Base-by-base conservation (phyloP, 2,329 filamentous ascomycete genomes). In the Orbilia oligospora region DNA sequence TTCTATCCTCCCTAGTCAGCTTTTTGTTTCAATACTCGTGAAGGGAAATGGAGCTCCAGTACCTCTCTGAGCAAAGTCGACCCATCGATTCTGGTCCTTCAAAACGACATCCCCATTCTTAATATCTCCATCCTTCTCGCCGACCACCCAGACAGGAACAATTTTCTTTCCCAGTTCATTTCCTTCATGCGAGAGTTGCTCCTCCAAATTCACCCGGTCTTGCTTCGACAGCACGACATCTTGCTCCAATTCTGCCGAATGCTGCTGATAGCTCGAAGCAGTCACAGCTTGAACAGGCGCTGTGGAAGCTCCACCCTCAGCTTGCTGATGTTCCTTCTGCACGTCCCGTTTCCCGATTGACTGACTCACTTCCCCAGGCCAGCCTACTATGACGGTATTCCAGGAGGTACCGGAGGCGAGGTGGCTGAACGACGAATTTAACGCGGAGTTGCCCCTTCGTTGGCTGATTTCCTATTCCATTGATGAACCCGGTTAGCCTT, bases 311-410 rank as follows among this genome's bases (percentile, higher is more conserved):
- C 61, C 44, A 12, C 70, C 81, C 73, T 81, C 30, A 66, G 81
- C 81, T 71, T 80, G 53, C 76, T 81, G 65, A 80, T 77, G 70
- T 38, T 73, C 73, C 44, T 75, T 77, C 18, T 81, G 71, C 33
- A 81, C 70, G 5, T 79, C 78, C 41, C 24, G 30, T 44, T 70
- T 77, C 41, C 65, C 68, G 38, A 64, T 44, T 22, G 73, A 71
- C 36, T 69, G 38, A 41, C 64, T 81, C 76, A 95, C 91, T 84
- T 98, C 95, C 75, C 95, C 95, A 2, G 95, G 97, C 95, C 95
- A 98, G 55, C 93, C 94, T 67, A 98, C 92, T 5, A 97, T 89
- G 0, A 91, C 96, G 85, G 97, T 95, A 82, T 94, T 93, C 94
- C 94, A 98, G 20, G 91, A 90, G 1, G 91, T 91, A 51, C 92